These are phyloP conservation scores for Apophysomyces elegans DNA, from an alignment of 371 early-diverging fungal genomes.

Conservation along the genomic window DNA sequence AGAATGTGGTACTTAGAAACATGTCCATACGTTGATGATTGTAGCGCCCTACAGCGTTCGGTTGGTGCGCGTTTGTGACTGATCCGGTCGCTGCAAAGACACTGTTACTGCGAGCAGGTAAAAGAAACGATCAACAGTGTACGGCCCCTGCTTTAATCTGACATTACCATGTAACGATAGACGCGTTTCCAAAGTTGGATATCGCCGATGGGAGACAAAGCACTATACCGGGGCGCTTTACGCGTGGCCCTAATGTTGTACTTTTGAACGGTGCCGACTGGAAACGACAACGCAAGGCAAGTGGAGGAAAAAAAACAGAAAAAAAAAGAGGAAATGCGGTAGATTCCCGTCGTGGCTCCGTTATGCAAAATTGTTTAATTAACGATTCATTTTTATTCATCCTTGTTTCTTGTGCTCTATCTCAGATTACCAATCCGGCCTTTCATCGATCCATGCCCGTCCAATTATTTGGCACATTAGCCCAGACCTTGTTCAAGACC, in stretches of 20 bases:
- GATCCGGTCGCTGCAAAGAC: conserved; percentile 15
- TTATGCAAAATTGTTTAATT: too few species aligned
- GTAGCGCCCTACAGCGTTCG: neutral
- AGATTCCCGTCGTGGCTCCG: too few species aligned
- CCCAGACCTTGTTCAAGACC: conserved; percentile 15
- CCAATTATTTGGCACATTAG: conserved; percentile 23
- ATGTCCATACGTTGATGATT: too few species aligned
- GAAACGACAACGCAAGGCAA: conserved; percentile 27
- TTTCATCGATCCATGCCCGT: conserved; percentile 39
- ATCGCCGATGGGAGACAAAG: neutral
- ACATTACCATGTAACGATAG: neutral
- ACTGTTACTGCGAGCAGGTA: conserved; percentile 15
- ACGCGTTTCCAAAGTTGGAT: conserved; percentile 18
- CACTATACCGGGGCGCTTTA: conserved; percentile 15
- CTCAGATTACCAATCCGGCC: conserved; percentile 27
- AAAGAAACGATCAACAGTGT: neutral
- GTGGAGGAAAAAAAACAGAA: too few species aligned
- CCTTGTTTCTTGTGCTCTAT: neutral
- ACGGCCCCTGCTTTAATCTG: neutral
- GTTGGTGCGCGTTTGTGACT: conserved; percentile 15
- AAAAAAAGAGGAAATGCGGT: too few species aligned
- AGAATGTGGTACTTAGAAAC: too few species aligned
- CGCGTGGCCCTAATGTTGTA: conserved; percentile 17
- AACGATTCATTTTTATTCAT: neutral
- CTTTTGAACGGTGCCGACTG: conserved; percentile 25